Evolutionary conservation across 208 protist species (phyloP), one percentile per base, ranked within the genome.

Genomic region (Plasmodiophora brassicae): DNA sequence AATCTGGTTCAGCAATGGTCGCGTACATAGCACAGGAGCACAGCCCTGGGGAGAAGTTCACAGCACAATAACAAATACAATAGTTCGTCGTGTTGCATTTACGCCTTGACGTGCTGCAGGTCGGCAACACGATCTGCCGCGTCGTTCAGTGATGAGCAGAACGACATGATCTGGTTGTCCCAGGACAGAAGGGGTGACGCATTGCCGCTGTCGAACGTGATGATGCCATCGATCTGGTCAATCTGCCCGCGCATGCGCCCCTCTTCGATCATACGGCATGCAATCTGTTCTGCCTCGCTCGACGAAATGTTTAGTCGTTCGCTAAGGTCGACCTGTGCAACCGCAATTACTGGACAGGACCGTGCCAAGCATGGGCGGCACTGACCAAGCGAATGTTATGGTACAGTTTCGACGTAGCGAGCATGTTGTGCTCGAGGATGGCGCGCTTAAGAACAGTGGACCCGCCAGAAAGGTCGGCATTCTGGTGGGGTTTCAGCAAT

Each of bases 361-460:
- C 32, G n/a, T n/a, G n/a, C n/a, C n/a, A n/a, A n/a, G n/a, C n/a
- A n/a, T n/a, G n/a, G n/a, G n/a, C n/a, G 65, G 65, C 20, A 14
- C 5, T 32, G 32, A 78, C 65, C 65, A 78, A 32, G n/a, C 14
- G 20, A 38, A 78, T 78, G n/a, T 78, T 78, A 5, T 78, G 5
- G 65, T 78, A 78, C 20, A 78, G 20, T 78, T 78, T 78, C n/a
- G 65, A 78, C 20, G 41, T 38, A 5, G 65, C 65, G 32, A 78
- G 5, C 5, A 78, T 78, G 65, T 78, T 78, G 41, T 78, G 65
- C 65, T 78, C 65, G 32, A 78, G 65, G 41, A 78, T 38, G n/a
- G 65, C 65, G 14, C 65, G 65, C n/a, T 78, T 5, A 14, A 78
- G n/a, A 32, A 78, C n/a, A 38, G 65, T 36, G 32, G 65, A 78